Evolutionary conservation across 805 yeast genomes (phyloP).

Genomic region (Wickerhamiella domercqiae): DNA sequence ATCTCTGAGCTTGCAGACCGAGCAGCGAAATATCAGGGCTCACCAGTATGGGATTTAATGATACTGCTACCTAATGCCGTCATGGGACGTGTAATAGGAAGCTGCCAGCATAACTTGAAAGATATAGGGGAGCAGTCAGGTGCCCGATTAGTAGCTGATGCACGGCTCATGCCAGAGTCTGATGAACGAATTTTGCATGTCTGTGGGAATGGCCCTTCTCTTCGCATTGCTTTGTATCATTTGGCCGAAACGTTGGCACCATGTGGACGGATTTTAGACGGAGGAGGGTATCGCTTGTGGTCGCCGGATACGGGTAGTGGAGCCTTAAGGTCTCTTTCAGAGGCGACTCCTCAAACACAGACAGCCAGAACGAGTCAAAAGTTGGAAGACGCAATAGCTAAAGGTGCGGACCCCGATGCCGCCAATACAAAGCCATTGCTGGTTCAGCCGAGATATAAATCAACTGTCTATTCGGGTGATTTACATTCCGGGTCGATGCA

Average conservation of each 20-base stretch:
- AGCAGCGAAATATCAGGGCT: no score
- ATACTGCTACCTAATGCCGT: slow-evolving; percentile 61
- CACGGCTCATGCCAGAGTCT: slow-evolving; percentile 53
- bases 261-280: not conserved
- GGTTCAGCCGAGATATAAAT: not conserved
- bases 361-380: no score
- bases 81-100: slow-evolving; percentile 72
- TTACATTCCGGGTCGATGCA: not conserved
- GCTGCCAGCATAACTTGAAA: slow-evolving; percentile 53
- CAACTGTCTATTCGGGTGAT: not conserved
- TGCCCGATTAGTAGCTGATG: slow-evolving; percentile 60
- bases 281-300: not conserved
- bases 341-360: not conserved
- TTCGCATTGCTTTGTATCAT: slow-evolving; percentile 68
- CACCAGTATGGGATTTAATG: slow-evolving; percentile 40
- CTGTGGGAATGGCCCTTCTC: slow-evolving; percentile 72
- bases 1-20: no score
- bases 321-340: not conserved
- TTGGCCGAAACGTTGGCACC: slow-evolving; percentile 26
- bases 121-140: slow-evolving; percentile 75
- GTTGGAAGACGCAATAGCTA: not conserved
- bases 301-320: not conserved
- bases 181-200: slow-evolving; percentile 62
- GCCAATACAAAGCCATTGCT: not conserved
- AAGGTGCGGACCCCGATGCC: not conserved